Base-by-base conservation (phyloP, 176 grass and related monocot genomes). In the Cocos nucifera region DNA sequence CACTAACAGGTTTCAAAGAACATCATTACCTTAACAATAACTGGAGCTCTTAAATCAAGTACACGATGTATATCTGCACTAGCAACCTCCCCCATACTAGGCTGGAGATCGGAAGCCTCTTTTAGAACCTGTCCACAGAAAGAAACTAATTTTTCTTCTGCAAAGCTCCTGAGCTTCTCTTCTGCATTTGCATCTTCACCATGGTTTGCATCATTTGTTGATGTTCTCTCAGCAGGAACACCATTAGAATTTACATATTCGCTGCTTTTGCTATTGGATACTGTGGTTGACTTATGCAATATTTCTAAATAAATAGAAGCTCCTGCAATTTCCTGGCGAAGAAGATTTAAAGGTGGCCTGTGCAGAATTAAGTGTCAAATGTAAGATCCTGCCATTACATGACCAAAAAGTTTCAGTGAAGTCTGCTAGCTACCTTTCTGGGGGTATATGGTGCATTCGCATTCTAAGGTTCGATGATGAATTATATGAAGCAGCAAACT, bases 401-500 rank as follows among this genome's bases (percentile, higher is more conserved):
- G 59, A 63, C 7, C 54, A 66, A 74, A 52, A 56, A 65, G 23
- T 53, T 17, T 35, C 4, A 6, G 21, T 1, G 56, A 25, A 74
- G 22, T 61, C 10, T 35, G 53, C 59, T 18, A 15, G 19, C 62
- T 83, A 93, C 94, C 94, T 85, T 86, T 98, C 84, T 70, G 79
- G 58, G 27, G 85, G 69, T 65, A 88, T 92, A 69, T 93, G 82
- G 71, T 89, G 87, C 94, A 98, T 98, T 70, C 94, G 77, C 15
- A 80, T 83, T 76, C 85, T 89, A 63, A 98, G 84, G 65, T 91
- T 98, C 64, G 88, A 93, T 59, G 88, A 67, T 22, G 94, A 98
- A 69, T 98, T 98, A 79, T 98, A 98, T 10, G 85, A 86, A 61
- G 94, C 78, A 74, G 94, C 84, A 92, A 93, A 98, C 69, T 98